These are phyloP conservation scores for Miamiensis avidus DNA, from an alignment of 169 alveolate species.

Conservation along the genomic window DNA sequence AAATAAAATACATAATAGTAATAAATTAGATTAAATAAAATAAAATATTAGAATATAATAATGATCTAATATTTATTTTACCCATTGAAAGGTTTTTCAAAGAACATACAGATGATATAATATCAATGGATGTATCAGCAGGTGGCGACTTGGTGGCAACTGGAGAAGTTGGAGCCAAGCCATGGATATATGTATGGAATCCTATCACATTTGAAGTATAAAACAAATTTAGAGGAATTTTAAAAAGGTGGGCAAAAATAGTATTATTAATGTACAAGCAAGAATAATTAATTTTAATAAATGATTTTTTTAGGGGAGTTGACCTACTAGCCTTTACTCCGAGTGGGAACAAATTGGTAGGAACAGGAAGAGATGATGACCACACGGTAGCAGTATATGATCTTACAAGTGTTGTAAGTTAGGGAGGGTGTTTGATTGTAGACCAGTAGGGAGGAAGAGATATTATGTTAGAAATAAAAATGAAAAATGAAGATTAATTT, in stretches of 20 bases:
- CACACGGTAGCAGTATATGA: conserved; percentile 75
- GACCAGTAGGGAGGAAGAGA: conserved; percentile 64
- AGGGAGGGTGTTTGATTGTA: conserved; percentile 16
- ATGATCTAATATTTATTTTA: too few relatives aligned
- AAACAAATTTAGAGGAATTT: neutral
- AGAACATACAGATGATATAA: conserved; percentile 78
- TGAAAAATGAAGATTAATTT: conserved; percentile 70
- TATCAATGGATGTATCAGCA: conserved; percentile 65
- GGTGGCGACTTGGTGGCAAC: conserved; percentile 73
- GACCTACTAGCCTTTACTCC: conserved; percentile 68
- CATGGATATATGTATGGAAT: conserved; percentile 69
- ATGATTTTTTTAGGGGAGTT: conserved; percentile 55
- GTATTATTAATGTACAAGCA: neutral
- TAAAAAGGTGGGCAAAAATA: neutral
- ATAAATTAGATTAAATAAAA: too few relatives aligned
- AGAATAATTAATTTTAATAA: neutral
- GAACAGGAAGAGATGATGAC: conserved; percentile 74
- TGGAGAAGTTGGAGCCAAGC: conserved; percentile 77
- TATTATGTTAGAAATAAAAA: conserved; percentile 61
- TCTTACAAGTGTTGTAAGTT: conserved; percentile 26
- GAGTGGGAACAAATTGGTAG: conserved; percentile 65
- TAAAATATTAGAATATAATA: too few relatives aligned
- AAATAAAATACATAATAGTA: conserved; percentile 46
- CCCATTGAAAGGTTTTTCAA: conserved; percentile 46
- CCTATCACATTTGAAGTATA: conserved; percentile 35